Evolutionary conservation across 768 basidiomycete genomes (phyloP), one percentile per base, ranked within the genome.

Genomic region (Mycena haematopus): DNA sequence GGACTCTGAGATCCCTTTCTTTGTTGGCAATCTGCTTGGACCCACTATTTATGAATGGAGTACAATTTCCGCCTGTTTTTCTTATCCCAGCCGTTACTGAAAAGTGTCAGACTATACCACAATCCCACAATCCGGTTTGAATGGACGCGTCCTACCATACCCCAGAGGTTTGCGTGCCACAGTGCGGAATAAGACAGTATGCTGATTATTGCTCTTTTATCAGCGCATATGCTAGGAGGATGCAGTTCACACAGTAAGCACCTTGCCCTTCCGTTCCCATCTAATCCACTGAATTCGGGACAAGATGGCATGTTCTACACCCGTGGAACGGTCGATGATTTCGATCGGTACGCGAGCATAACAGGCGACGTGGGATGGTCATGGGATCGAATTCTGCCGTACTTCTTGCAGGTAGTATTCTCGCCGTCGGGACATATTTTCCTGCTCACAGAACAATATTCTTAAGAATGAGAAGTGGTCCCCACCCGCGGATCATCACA

Each of bases 401-500:
- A 76, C 63, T 70, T 75, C 46, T 58, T 63, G 35, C 74, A 74
- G 66, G 78, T 78, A 45, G 44, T 22, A 22, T 45, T 24, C 6
- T n/a, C n/a, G n/a, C n/a, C n/a, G n/a, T n/a, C n/a, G n/a, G n/a
- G n/a, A n/a, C n/a, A n/a, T 24, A 27, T 47, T 11, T n/a, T 47
- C 14, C 14, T 24, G 10, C 5, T 22, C 6, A 15, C 31, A 29
- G 25, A 42, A 17, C 19, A 21, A 35, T 29, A 24, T 38, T 13
- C n/a, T 24, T 24, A 45, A 80, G 78, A 75, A 76, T 65, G 79
- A 81, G 66, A 74, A 73, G 54, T 70, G 75, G 27, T 72, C 74
- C 2, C 63, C 73, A 15, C 78, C 80, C 0, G 74, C 73, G n/a
- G 78, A 81, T 29, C 78, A 79, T 58, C 67, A 80, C 67, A 68